Base-by-base conservation (phyloP, 2,329 filamentous ascomycete species). In the Madurella mycetomatis region DNA sequence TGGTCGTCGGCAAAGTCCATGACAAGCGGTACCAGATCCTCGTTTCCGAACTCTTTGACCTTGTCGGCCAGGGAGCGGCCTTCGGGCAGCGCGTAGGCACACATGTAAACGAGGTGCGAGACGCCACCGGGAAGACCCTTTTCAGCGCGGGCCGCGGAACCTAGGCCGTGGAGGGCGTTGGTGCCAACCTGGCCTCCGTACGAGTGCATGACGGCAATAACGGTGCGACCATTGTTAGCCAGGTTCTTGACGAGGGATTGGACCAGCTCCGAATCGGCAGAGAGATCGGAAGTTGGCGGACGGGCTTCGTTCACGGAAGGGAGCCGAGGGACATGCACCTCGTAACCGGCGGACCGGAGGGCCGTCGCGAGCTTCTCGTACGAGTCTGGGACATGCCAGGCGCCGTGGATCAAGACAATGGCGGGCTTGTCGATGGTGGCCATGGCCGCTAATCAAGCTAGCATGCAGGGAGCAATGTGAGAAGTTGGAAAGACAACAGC, bases 171-270 rank as follows among this genome's bases (percentile, higher is more conserved):
- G 0, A 68, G 41, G 1, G 64, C 63, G 37, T 67, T 66, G 13
- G 60, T 58, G 11, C 62, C 61, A 2, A 69, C 65, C 18, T 65
- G 61, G 0, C 65, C 65, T 13, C 66, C 66, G 42, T 68, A 67
- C 1, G 61, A 66, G 32, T 69, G 62, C 53, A 64, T 52, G 11
- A 68, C 31, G 4, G 49, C 60, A 4, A 57, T 53, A 1, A 66
- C 52, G 9, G 32, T 53, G 2, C 56, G 58, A 2, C 65, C 66
- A 0, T 53, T 55, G 1, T 49, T 40, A 4, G 64, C 47, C 2
- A 68, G 64, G 2, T 49, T 56, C 18, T 62, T 55, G 5, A 58
- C 60, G 16, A 60, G 58, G 32, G 34, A 48, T 4, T 60, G 62
- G 9, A 67, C 46, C 25, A 63, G 31, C 2, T 41, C 42, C 0